phyloP scores from a whole-genome alignment of 306 rosid species.

The Fragaria iinumae region DNA sequence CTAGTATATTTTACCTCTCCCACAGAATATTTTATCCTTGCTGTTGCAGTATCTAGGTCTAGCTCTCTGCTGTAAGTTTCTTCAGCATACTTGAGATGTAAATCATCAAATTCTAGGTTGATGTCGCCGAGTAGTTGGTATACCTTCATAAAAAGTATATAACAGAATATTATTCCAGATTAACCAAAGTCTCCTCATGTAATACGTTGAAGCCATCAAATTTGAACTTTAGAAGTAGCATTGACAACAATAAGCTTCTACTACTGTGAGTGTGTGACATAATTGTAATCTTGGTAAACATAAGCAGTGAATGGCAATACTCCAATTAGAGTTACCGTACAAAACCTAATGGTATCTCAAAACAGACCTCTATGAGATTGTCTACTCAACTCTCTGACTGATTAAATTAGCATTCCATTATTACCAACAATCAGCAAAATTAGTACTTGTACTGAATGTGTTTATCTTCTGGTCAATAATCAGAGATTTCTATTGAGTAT shows the following conservation, averaged over 20 bases:
- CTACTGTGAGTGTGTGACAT: not conserved
- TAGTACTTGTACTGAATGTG: not conserved
- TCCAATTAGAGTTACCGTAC: not conserved
- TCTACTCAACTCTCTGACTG: not conserved
- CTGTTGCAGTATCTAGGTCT: slow-evolving; percentile 81
- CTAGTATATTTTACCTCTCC: slow-evolving; percentile 71
- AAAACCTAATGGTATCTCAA: not conserved
- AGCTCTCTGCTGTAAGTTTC: slow-evolving; percentile 69
- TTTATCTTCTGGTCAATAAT: no score
- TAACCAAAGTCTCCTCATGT: not conserved
- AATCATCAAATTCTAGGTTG: slow-evolving; percentile 69
- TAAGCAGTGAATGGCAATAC: not conserved
- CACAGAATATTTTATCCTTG: slow-evolving; percentile 58
- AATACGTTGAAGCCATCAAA: not conserved
- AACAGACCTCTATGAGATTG: not conserved
- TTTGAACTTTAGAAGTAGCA: not conserved
- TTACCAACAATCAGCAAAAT: not conserved
- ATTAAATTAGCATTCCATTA: not conserved
- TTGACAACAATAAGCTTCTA: not conserved
- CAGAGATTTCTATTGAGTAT: not conserved
- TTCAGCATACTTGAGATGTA: slow-evolving; percentile 59
- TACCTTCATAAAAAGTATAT: slow-evolving; percentile 16
- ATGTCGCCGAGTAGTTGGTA: slow-evolving; percentile 82
- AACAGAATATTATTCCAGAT: not conserved
- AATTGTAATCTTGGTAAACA: not conserved